phyloP scores from a whole-genome alignment of 2,329 filamentous ascomycete species.

The Verruconis gallopava region DNA sequence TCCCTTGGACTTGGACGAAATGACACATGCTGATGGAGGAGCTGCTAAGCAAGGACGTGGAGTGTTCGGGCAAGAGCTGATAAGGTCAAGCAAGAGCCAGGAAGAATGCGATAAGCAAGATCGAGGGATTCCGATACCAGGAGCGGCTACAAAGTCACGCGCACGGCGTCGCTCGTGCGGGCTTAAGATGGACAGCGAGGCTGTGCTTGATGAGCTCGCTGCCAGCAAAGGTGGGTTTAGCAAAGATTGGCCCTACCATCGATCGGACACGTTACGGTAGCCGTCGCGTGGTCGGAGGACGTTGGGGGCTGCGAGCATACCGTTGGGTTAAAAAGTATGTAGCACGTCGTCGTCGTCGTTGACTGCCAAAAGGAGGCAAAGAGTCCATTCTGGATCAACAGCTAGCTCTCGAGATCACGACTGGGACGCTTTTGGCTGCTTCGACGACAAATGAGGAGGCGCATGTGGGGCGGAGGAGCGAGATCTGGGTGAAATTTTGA shows the following conservation, averaged over 20 bases:
- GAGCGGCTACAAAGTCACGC: neutral
- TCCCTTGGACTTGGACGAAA: neutral
- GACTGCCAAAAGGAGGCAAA: too few relatives aligned
- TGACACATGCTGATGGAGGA: neutral
- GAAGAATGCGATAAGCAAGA: neutral
- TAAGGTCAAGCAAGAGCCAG: neutral
- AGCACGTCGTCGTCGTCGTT: too few relatives aligned
- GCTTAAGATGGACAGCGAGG: neutral
- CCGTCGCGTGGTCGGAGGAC: too few relatives aligned
- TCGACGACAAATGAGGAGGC: too few relatives aligned
- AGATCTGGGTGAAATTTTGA: too few relatives aligned
- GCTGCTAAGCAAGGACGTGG: neutral
- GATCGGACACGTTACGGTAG: too few relatives aligned
- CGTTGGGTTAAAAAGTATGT: too few relatives aligned
- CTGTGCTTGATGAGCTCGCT: constrained; percentile 1
- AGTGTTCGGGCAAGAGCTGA: neutral
- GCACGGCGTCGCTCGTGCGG: constrained; percentile 1
- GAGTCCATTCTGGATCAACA: too few relatives aligned
- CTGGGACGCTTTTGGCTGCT: too few relatives aligned
- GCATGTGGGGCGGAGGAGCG: too few relatives aligned
- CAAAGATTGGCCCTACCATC: neutral
- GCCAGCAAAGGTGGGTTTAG: neutral
- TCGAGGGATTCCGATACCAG: constrained; percentile 4
- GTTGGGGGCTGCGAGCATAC: too few relatives aligned
- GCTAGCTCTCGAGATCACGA: too few relatives aligned